These are phyloP conservation scores for Ceratocystis cacaofunesta DNA, from an alignment of 2,329 filamentous ascomycete species.

Conservation along the genomic window DNA sequence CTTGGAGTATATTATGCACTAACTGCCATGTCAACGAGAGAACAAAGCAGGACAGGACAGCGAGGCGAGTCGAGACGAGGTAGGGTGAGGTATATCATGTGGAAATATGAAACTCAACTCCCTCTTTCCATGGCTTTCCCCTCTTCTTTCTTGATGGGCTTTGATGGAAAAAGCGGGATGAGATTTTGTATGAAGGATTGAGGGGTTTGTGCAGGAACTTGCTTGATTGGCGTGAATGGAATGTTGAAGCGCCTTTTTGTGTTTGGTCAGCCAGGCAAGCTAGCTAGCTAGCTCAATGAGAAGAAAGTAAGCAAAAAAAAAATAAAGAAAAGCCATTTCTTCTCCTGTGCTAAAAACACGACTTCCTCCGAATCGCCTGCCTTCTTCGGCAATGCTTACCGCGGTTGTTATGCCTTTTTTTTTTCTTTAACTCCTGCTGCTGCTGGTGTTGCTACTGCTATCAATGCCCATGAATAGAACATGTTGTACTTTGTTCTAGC, in stretches of 20 bases:
- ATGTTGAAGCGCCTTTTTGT: slow-evolving; percentile 15
- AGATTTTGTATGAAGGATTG: slow-evolving; percentile 7
- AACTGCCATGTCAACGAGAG: no score
- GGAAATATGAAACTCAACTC: background rate
- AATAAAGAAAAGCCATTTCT: background rate
- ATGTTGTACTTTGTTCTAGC: background rate
- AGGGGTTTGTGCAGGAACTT: slow-evolving; percentile 9
- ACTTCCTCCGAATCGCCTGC: background rate
- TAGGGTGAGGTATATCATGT: background rate
- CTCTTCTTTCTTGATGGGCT: background rate
- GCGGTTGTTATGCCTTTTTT: background rate
- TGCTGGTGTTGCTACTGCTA: background rate
- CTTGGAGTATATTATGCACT: no score
- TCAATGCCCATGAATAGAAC: background rate
- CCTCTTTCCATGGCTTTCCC: background rate
- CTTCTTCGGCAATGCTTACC: background rate
- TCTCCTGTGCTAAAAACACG: background rate
- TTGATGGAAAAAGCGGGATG: background rate
- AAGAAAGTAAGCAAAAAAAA: background rate
- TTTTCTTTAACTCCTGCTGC: background rate
- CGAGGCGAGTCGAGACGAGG: background rate
- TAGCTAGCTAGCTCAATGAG: background rate
- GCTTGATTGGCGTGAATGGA: slow-evolving; percentile 16
- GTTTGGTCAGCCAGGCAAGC: no score
- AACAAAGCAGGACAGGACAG: no score